Conservation (phyloP, 1,284 basidiomycete genomes). For the Puccinia horiana region DNA sequence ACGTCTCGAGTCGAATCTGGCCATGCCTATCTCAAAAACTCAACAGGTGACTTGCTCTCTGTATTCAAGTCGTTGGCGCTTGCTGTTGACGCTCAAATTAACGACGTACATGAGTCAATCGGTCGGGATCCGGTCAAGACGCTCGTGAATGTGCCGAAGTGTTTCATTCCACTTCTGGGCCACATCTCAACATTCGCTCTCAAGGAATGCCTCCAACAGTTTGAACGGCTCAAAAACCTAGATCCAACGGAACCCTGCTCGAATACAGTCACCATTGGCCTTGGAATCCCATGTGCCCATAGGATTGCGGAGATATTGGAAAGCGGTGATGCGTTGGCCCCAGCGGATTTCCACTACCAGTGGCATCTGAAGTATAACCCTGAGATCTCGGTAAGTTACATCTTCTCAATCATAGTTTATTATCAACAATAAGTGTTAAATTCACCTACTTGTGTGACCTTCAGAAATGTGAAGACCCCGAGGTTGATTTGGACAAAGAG, state of each 20-base stretch:
- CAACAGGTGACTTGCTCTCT: neutral
- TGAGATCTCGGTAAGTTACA: neutral
- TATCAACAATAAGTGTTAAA: neutral
- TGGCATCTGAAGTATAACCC: neutral
- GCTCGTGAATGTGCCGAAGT: neutral
- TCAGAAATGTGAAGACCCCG: neutral
- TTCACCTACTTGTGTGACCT: neutral
- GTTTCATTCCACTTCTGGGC: neutral
- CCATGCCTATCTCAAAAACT: slow-evolving; percentile 3
- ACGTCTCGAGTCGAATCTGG: neutral
- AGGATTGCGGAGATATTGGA: neutral
- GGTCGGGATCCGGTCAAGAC: neutral
- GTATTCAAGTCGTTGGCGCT: neutral
- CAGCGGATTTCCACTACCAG: neutral
- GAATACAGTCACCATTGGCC: neutral
- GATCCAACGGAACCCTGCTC: neutral
- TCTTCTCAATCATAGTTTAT: neutral
- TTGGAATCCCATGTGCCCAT: neutral
- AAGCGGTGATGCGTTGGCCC: neutral
- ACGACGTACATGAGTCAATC: neutral
- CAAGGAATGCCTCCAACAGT: neutral
- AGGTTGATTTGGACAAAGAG: neutral
- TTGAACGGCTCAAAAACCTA: neutral
- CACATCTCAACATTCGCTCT: neutral
- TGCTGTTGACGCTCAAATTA: neutral